These are phyloP conservation scores for Trichoderma polysporum DNA, from an alignment of 2,329 filamentous ascomycete species.

Conservation along the genomic window DNA sequence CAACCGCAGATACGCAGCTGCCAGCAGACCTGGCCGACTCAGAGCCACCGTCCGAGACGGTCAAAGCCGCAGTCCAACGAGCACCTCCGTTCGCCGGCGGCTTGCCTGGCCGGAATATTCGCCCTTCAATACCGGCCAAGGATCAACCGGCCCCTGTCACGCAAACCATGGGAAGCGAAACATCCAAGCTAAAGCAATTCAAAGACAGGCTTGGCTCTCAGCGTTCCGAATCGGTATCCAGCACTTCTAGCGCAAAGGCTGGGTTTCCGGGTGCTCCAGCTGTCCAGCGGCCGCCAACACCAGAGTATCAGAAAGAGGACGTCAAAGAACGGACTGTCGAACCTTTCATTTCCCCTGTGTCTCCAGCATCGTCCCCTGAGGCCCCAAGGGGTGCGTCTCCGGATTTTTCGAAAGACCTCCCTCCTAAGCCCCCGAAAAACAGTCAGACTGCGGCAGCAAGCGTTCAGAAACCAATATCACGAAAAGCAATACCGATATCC, in stretches of 20 bases:
- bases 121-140: slow-evolving; percentile 23
- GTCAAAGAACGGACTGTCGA: slow-evolving; percentile 39
- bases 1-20: slow-evolving; percentile 41
- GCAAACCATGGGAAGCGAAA: slow-evolving; percentile 35
- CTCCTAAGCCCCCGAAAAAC: slow-evolving; percentile 23
- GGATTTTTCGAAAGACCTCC: slow-evolving; percentile 21
- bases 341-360: slow-evolving; percentile 43
- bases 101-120: slow-evolving; percentile 33
- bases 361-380: slow-evolving; percentile 47
- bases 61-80: slow-evolving; percentile 6
- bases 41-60: not conserved
- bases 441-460: not conserved
- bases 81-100: slow-evolving; percentile 25
- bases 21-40: not conserved
- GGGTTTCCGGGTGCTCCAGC: slow-evolving; percentile 23
- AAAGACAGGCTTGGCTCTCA: slow-evolving; percentile 34
- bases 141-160: slow-evolving; percentile 23
- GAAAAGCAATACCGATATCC: slow-evolving; percentile 30
- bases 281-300: slow-evolving; percentile 46
- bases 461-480: slow-evolving; percentile 26
- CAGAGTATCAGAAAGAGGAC: slow-evolving; percentile 49
- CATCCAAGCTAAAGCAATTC: slow-evolving; percentile 35
- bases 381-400: slow-evolving; percentile 29
- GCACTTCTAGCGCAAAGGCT: slow-evolving; percentile 2
- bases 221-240: slow-evolving; percentile 23